phyloP scores from a whole-genome alignment of 2,329 filamentous ascomycete genomes.

The Colletotrichum karsti region DNA sequence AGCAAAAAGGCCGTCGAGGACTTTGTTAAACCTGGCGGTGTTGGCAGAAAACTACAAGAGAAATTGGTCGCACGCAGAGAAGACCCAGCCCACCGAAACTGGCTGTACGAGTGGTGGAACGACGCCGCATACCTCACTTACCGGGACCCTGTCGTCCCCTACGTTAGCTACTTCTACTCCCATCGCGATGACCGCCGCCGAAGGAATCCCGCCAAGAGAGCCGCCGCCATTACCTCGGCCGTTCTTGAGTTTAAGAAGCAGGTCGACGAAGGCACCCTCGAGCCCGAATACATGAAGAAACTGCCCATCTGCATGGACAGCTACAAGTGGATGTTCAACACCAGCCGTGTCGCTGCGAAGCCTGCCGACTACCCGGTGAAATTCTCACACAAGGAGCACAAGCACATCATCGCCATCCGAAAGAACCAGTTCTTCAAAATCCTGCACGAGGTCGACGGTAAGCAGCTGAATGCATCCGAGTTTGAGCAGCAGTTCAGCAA shows the following conservation, averaged over 20 bases:
- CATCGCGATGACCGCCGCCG: constrained; percentile 92
- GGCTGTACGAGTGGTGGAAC: constrained; percentile 99
- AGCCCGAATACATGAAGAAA: constrained; percentile 99
- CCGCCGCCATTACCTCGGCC: constrained; percentile 87
- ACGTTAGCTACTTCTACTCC: constrained; percentile 99
- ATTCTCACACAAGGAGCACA: constrained; percentile 77
- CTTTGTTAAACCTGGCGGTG: constrained; percentile 87
- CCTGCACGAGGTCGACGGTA: constrained; percentile 79
- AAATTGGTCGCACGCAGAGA: constrained; percentile 82
- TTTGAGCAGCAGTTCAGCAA: constrained; percentile 88
- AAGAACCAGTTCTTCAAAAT: constrained; percentile 99
- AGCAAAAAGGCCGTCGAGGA: constrained; percentile 87
- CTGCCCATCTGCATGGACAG: constrained; percentile 98
- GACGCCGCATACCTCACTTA: constrained; percentile 91
- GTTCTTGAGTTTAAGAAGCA: constrained; percentile 93
- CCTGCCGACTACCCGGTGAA: constrained; percentile 86
- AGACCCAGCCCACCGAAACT: constrained; percentile 86
- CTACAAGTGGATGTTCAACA: constrained; percentile 99
- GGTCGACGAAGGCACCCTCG: constrained; percentile 82
- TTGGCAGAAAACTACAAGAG: constrained; percentile 86
- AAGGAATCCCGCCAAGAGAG: constrained; percentile 89
- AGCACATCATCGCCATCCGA: constrained; percentile 88
- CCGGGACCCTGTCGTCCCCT: constrained; percentile 94
- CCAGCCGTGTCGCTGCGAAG: constrained; percentile 82
- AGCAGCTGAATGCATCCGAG: constrained; percentile 88